These are phyloP conservation scores for Rhynchospora pubera DNA, from an alignment of 176 grass and related monocot genomes.

Conservation along the genomic window DNA sequence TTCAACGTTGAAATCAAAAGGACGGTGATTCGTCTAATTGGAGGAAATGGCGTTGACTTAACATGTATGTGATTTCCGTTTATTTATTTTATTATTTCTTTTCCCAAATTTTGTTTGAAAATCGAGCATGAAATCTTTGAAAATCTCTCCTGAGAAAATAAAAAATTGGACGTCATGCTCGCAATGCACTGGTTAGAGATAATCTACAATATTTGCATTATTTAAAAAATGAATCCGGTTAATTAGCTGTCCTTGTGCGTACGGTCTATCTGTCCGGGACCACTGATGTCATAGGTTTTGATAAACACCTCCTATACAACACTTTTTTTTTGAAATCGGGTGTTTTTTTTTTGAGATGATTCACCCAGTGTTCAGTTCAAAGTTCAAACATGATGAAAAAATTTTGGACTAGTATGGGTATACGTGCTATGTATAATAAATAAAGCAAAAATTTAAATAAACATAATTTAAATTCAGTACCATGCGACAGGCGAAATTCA, in stretches of 20 bases:
- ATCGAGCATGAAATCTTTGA: not conserved
- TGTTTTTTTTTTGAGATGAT: not conserved
- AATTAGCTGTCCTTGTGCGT: constrained; percentile 22
- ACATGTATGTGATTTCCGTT: not conserved
- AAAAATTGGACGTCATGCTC: not conserved
- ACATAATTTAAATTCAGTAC: not conserved
- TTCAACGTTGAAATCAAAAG: not conserved
- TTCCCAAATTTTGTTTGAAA: not conserved
- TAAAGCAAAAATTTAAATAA: not conserved
- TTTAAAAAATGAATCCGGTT: not conserved
- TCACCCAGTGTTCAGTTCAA: too few relatives aligned
- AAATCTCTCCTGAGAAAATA: not conserved
- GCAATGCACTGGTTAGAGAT: not conserved
- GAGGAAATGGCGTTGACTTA: not conserved
- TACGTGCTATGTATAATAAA: not conserved
- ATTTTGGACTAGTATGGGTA: not conserved
- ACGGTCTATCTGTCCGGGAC: constrained; percentile 16
- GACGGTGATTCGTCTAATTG: not conserved
- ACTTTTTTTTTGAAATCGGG: not conserved
- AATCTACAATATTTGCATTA: not conserved
- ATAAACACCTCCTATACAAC: not conserved
- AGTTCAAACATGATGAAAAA: not conserved
- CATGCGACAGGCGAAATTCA: too few relatives aligned
- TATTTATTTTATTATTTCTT: not conserved
- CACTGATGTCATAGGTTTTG: not conserved